Conservation (phyloP, 768 basidiomycete species). For the Exsudoporus frostii region DNA sequence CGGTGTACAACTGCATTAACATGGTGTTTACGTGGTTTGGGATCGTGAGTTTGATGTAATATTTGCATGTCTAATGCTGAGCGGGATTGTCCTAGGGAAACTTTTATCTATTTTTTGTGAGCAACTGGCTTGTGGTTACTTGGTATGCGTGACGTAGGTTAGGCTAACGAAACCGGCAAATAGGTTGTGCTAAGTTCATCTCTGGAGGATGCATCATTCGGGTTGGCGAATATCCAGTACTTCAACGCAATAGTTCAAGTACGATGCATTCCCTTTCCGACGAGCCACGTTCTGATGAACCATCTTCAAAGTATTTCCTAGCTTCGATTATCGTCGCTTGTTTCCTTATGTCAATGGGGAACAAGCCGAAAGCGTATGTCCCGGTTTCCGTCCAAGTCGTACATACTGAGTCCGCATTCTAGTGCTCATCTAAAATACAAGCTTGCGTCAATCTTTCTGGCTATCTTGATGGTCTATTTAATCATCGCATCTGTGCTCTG, state of each 20-base stretch:
- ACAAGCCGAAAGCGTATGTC: constrained; percentile 76
- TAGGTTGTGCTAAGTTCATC: constrained; percentile 88
- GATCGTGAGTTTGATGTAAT: constrained; percentile 51
- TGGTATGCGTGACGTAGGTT: not conserved
- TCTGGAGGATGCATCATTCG: constrained; percentile 70
- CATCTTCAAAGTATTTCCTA: constrained; percentile 63
- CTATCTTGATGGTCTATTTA: constrained; percentile 80
- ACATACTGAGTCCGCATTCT: constrained; percentile 2
- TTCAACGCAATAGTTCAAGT: constrained; percentile 80
- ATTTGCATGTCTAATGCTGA: not conserved
- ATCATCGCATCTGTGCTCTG: constrained; percentile 80
- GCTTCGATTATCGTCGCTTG: constrained; percentile 82
- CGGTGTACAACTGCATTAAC: constrained; percentile 83
- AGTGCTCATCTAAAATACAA: constrained; percentile 65
- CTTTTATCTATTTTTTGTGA: constrained; percentile 90
- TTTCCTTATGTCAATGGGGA: constrained; percentile 95
- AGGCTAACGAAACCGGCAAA: not conserved
- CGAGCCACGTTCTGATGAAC: constrained; percentile 1
- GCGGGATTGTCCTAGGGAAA: constrained; percentile 59
- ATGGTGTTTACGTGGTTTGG: constrained; percentile 93
- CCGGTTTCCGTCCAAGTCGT: not conserved
- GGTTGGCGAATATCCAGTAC: constrained; percentile 59
- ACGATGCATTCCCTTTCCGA: constrained; percentile 3
- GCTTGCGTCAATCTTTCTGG: constrained; percentile 67
- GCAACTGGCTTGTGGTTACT: constrained; percentile 22